phyloP scores from a whole-genome alignment of 2,329 filamentous ascomycete species.

The Trichothecium roseum region DNA sequence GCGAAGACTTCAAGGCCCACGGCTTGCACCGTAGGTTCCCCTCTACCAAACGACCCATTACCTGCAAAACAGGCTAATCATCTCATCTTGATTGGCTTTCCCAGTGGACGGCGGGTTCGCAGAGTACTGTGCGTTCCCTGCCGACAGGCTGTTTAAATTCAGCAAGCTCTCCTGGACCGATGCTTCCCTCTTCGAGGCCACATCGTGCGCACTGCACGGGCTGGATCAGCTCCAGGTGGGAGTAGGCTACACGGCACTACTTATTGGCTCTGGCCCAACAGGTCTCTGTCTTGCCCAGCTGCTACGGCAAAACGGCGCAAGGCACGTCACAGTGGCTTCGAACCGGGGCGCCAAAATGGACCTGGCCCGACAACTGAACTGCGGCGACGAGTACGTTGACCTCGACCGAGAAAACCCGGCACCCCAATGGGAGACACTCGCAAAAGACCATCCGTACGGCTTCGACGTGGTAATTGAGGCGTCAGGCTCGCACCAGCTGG shows the following conservation, averaged over 20 bases:
- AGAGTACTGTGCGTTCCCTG: constrained; percentile 50
- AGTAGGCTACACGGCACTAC: constrained; percentile 52
- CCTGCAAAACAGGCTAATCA: too few relatives aligned
- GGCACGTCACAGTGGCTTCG: constrained; percentile 59
- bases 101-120: constrained; percentile 58
- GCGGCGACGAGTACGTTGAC: constrained; percentile 43
- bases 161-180: constrained; percentile 57
- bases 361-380: constrained; percentile 47
- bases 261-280: constrained; percentile 58
- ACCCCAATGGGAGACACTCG: constrained; percentile 51
- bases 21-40: too few relatives aligned
- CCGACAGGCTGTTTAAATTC: constrained; percentile 51
- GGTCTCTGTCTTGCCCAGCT: constrained; percentile 55
- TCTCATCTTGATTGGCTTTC: too few relatives aligned
- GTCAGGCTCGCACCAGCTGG: constrained; percentile 57
- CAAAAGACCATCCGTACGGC: constrained; percentile 56
- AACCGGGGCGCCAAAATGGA: constrained; percentile 62
- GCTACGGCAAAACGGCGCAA: constrained; percentile 54
- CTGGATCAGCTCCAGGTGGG: constrained; percentile 58
- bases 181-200: constrained; percentile 59
- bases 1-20: constrained; percentile 38
- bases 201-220: constrained; percentile 61
- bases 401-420: constrained; percentile 43
- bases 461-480: constrained; percentile 64
- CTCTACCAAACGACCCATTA: too few relatives aligned